These are phyloP conservation scores for Sinapis alba DNA, from an alignment of 441 rosid genomes.

Conservation along the genomic window DNA sequence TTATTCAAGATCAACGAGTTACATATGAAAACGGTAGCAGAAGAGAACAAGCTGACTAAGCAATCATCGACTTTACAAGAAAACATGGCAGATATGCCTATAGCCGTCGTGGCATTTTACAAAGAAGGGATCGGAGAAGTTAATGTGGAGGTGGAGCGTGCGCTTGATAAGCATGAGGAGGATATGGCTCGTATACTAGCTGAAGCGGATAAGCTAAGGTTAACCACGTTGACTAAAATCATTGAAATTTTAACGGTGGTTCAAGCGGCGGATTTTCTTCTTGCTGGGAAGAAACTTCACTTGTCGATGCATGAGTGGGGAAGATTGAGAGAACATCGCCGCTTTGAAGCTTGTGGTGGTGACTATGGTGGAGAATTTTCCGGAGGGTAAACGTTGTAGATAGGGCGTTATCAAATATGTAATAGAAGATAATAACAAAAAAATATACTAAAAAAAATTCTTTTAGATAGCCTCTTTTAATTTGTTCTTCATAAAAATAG, in stretches of 20 bases:
- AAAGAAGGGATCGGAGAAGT: constrained; percentile 9
- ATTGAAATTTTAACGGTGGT: constrained; percentile 35
- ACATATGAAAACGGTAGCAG: constrained; percentile 42
- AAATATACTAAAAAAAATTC: no score
- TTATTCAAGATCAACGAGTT: constrained; percentile 38
- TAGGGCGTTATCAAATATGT: not conserved
- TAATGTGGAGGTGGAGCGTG: constrained; percentile 39
- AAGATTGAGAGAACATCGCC: constrained; percentile 40
- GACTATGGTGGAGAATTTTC: not conserved
- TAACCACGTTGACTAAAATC: constrained; percentile 43
- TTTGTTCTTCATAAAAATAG: no score
- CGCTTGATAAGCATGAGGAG: constrained; percentile 39
- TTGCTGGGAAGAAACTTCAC: constrained; percentile 49
- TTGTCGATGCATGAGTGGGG: constrained; percentile 56
- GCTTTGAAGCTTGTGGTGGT: not conserved
- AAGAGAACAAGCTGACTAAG: constrained; percentile 45
- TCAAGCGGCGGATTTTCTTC: constrained; percentile 49
- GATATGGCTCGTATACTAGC: constrained; percentile 39
- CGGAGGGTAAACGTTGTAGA: constrained; percentile 1
- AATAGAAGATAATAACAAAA: not conserved
- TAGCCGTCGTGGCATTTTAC: constrained; percentile 32
- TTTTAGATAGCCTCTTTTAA: no score
- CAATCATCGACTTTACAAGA: constrained; percentile 49
- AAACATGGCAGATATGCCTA: constrained; percentile 49
- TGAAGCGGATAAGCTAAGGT: constrained; percentile 56